These are phyloP conservation scores for Vaccinium corymbosum DNA, from an alignment of 148 eudicot species.

Conservation along the genomic window DNA sequence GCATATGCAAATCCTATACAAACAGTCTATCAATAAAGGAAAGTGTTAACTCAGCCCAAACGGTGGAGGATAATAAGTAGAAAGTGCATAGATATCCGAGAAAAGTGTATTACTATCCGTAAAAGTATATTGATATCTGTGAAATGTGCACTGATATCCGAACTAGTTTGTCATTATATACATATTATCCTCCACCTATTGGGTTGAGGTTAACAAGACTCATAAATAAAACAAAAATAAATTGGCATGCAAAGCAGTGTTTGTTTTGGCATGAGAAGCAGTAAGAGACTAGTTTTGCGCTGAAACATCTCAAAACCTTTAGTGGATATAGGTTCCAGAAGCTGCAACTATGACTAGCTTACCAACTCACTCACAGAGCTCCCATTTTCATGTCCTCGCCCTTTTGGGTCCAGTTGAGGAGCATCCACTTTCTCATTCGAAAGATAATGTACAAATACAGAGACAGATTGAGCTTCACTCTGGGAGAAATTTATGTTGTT, in stretches of 20 bases:
- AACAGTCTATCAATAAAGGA: background rate
- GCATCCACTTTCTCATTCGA: slow-evolving; percentile 53
- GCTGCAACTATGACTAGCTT: slow-evolving; percentile 27
- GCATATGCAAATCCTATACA: background rate
- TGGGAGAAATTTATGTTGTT: slow-evolving; percentile 70
- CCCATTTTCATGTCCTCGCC: slow-evolving; percentile 63
- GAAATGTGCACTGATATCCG: too few species aligned
- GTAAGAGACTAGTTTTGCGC: background rate
- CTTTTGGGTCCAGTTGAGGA: slow-evolving; percentile 60
- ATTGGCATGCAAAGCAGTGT: too few species aligned
- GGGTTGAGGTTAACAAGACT: too few species aligned
- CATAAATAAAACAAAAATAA: too few species aligned
- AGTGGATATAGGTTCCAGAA: background rate
- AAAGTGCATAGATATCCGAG: too few species aligned
- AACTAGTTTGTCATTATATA: too few species aligned
- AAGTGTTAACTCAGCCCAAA: background rate
- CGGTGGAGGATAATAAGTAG: too few species aligned
- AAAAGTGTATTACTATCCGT: too few species aligned
- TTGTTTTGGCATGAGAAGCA: background rate
- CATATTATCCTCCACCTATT: too few species aligned
- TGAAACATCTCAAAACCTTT: slow-evolving; percentile 15
- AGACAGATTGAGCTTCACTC: slow-evolving; percentile 91
- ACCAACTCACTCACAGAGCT: slow-evolving; percentile 61
- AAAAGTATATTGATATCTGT: too few species aligned
- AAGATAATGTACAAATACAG: slow-evolving; percentile 71